Evolutionary conservation across 179 eudicot species (phyloP).

Genomic region (Heliamphora pulchella): DNA sequence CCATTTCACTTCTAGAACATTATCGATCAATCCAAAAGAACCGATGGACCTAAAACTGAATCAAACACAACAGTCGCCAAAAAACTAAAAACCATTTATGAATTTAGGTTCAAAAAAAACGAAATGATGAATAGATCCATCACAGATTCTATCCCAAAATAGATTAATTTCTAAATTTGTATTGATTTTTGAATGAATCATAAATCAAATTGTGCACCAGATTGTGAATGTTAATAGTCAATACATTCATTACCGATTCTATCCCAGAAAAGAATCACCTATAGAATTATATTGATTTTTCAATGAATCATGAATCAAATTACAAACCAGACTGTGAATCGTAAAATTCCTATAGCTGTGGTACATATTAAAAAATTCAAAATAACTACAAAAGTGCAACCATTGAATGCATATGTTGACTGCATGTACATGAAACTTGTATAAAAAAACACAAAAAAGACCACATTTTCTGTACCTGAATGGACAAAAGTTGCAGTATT

Average conservation of each 20-base stretch:
- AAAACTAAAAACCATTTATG: no score
- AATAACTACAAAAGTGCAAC: neutral
- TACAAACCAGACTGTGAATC: neutral
- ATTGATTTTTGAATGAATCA: neutral
- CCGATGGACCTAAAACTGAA: no score
- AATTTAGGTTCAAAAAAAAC: neutral
- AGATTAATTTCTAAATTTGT: neutral
- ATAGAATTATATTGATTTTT: neutral
- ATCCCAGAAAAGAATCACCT: neutral
- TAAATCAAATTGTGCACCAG: no score
- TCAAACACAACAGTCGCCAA: no score
- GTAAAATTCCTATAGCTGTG: neutral
- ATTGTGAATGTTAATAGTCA: no score
- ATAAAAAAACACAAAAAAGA: neutral
- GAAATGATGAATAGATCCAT: no score
- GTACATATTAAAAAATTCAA: neutral
- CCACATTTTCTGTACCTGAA: slow-evolving; percentile 39
- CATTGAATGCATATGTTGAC: neutral
- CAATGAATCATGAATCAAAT: no score
- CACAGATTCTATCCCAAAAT: neutral
- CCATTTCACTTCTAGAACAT: no score
- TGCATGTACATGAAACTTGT: neutral
- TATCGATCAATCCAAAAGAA: no score
- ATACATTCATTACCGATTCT: no score
- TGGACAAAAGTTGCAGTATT: slow-evolving; percentile 57